phyloP scores from a whole-genome alignment of 1,139 yeast genomes.

The Zhuliangozyma parablackwelliae region DNA sequence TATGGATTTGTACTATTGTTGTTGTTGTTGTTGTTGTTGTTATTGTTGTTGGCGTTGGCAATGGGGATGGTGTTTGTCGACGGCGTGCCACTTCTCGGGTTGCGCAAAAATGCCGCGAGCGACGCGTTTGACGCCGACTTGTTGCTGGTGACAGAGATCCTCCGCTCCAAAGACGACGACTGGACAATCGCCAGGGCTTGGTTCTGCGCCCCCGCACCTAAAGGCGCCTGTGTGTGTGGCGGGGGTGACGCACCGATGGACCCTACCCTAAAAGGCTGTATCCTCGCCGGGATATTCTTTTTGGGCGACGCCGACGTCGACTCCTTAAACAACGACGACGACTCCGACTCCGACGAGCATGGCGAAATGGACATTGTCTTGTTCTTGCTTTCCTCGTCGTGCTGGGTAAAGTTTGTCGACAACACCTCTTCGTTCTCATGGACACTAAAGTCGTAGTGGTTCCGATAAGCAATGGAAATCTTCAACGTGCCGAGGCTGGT shows the following conservation, averaged over 20 bases:
- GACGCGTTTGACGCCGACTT: constrained; percentile 54
- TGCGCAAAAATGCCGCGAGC: constrained; percentile 49
- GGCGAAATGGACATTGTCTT: constrained; percentile 26
- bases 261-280: constrained; percentile 8
- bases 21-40: constrained; percentile 3
- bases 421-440: constrained; percentile 63
- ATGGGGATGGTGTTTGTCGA: constrained; percentile 30
- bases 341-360: constrained; percentile 14
- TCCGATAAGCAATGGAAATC: constrained; percentile 75
- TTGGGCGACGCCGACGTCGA: constrained; percentile 13
- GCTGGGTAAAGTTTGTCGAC: constrained; percentile 47
- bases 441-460: constrained; percentile 61
- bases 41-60: neutral
- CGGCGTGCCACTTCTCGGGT: constrained; percentile 38
- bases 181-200: constrained; percentile 11
- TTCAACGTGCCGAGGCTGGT: constrained; percentile 73
- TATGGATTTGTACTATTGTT: constrained; percentile 10
- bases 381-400: constrained; percentile 6
- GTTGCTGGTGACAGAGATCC: constrained; percentile 43
- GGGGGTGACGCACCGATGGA: constrained; percentile 3
- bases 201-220: constrained; percentile 3
- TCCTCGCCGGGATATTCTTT: constrained; percentile 4
- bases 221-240: constrained; percentile 9
- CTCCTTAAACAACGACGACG: neutral
- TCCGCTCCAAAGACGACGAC: constrained; percentile 33